phyloP scores from a whole-genome alignment of 2,329 filamentous ascomycete species.

The Colletotrichum endophyticum region DNA sequence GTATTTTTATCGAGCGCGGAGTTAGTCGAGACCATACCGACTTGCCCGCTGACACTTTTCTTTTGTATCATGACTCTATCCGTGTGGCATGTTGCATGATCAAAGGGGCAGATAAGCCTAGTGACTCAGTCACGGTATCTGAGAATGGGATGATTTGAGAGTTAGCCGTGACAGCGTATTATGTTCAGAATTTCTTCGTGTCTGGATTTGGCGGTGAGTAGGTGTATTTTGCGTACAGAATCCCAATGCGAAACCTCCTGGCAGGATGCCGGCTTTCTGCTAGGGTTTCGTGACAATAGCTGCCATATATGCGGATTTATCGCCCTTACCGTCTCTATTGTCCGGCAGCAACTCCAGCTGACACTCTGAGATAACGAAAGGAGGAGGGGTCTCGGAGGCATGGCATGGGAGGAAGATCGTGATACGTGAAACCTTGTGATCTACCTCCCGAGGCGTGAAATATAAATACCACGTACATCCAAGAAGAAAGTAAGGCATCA shows the following conservation, averaged over 20 bases:
- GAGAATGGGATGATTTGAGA: neutral
- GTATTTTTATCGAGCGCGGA: neutral
- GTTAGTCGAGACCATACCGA: neutral
- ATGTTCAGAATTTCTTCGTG: neutral
- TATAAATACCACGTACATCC: neutral
- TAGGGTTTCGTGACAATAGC: neutral
- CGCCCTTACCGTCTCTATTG: neutral
- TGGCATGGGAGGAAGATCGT: neutral
- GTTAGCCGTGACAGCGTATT: neutral
- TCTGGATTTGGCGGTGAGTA: too few species aligned
- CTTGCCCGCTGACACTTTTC: neutral
- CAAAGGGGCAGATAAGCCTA: neutral
- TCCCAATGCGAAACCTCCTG: rapidly evolving
- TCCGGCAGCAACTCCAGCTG: neutral
- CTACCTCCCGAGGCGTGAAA: rapidly evolving
- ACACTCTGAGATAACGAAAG: rapidly evolving
- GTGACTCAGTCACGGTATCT: neutral
- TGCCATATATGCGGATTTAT: neutral
- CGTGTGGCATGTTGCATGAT: neutral
- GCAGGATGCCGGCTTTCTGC: neutral
- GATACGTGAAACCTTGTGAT: neutral
- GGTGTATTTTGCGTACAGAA: neutral
- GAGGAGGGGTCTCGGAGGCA: rapidly evolving
- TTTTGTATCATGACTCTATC: neutral
- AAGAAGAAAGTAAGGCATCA: rapidly evolving